phyloP scores from a whole-genome alignment of 306 rosid species.

The Prunus armeniaca region DNA sequence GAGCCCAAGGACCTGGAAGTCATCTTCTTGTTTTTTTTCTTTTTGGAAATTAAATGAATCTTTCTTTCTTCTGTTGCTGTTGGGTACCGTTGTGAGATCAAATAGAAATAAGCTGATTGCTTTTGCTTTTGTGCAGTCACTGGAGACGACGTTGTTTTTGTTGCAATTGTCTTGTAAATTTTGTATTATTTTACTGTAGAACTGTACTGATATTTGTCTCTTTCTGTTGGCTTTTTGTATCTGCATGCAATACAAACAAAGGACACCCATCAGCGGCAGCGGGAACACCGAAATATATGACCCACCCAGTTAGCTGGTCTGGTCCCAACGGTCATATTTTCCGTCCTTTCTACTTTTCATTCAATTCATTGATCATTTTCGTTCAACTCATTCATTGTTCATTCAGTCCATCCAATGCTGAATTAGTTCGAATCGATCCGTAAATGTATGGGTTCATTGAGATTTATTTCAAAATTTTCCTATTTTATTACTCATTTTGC shows the following conservation, averaged over 20 bases:
- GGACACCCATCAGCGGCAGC: background rate
- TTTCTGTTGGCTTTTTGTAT: background rate
- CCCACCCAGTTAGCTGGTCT: background rate
- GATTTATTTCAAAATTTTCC: too few species aligned
- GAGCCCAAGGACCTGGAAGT: conserved; percentile 1
- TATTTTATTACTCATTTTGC: too few species aligned
- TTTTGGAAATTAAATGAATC: conserved; percentile 4
- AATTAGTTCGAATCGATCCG: too few species aligned
- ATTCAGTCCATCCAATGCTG: background rate
- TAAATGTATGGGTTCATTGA: too few species aligned
- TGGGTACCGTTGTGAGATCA: conserved; percentile 42
- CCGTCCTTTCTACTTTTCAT: conserved; percentile 7
- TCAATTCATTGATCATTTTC: background rate
- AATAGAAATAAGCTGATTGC: background rate
- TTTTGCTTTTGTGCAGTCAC: conserved; percentile 5
- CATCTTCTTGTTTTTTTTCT: background rate
- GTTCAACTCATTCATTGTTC: background rate
- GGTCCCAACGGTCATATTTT: conserved; percentile 27
- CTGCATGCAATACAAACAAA: background rate
- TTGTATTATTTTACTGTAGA: background rate
- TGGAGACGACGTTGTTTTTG: conserved; percentile 18
- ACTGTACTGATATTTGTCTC: background rate
- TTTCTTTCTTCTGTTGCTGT: background rate
- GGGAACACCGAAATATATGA: background rate
- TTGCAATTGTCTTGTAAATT: background rate